A percentile compares a stretch with the other conserved stretches of the same genome.
These are phyloP conservation scores for Mimosa pudica DNA, from an alignment of 306 rosid species.

Conservation along the genomic window DNA sequence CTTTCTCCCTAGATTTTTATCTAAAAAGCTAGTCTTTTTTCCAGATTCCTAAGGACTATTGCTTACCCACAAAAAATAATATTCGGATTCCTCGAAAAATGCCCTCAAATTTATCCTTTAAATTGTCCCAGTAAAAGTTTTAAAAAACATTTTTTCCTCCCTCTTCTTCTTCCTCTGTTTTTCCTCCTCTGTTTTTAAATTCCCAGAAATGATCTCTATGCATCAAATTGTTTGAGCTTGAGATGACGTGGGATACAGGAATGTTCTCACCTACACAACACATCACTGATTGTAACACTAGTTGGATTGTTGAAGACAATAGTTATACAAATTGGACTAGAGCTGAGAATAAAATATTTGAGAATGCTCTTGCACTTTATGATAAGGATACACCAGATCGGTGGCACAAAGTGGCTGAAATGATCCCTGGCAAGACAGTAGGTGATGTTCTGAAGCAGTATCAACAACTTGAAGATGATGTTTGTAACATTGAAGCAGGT, in stretches of 20 bases:
- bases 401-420: constrained; percentile 78
- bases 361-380: constrained; percentile 80
- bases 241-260: constrained; percentile 77
- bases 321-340: constrained; percentile 67
- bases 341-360: constrained; percentile 85
- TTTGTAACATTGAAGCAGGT: constrained; percentile 80
- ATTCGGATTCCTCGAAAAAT: constrained; percentile 82
- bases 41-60: constrained; percentile 50
- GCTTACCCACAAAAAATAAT: constrained; percentile 41
- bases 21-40: constrained; percentile 60
- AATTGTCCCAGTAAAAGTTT: constrained; percentile 37
- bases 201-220: constrained; percentile 30
- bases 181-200: background rate
- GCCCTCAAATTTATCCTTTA: constrained; percentile 63
- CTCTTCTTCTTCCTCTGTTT: constrained; percentile 25
- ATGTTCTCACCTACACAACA: constrained; percentile 57
- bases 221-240: constrained; percentile 25
- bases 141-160: constrained; percentile 23
- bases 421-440: constrained; percentile 80
- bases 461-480: constrained; percentile 72
- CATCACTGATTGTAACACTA: constrained; percentile 38
- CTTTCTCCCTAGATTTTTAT: constrained; percentile 40
- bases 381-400: constrained; percentile 81
- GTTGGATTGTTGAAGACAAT: constrained; percentile 56
- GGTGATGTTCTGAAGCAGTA: constrained; percentile 74